phyloP scores from a whole-genome alignment of 371 early-diverging fungal genomes.

The Mucor plumbeus region DNA sequence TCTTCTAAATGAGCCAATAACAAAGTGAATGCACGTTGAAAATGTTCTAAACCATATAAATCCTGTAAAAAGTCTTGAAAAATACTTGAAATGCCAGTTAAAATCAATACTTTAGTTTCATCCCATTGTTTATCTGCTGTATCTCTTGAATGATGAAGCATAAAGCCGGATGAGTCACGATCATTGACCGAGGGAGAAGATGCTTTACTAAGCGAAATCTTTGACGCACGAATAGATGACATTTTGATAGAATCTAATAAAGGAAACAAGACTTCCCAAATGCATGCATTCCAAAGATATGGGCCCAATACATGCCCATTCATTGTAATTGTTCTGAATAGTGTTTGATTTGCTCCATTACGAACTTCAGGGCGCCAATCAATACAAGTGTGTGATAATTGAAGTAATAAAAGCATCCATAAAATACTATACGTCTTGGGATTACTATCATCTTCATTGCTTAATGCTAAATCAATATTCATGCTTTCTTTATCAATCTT shows the following conservation, averaged over 20 bases:
- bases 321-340: slow-evolving; percentile 91
- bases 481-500: slow-evolving; percentile 38
- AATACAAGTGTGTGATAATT: slow-evolving; percentile 83
- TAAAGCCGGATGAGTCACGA: slow-evolving; percentile 48
- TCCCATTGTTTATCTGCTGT: slow-evolving; percentile 94
- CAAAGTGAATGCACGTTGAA: slow-evolving; percentile 67
- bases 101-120: slow-evolving; percentile 88
- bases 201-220: slow-evolving; percentile 26
- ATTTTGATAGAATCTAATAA: slow-evolving; percentile 80
- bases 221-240: slow-evolving; percentile 53
- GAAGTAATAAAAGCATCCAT: slow-evolving; percentile 86
- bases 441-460: slow-evolving; percentile 46
- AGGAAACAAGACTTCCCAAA: slow-evolving; percentile 91
- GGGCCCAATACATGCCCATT: slow-evolving; percentile 74
- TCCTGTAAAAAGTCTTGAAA: slow-evolving; percentile 73
- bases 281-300: slow-evolving; percentile 82
- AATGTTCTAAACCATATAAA: slow-evolving; percentile 62
- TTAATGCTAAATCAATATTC: slow-evolving; percentile 43
- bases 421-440: slow-evolving; percentile 65
- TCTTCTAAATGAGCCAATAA: slow-evolving; percentile 79
- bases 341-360: slow-evolving; percentile 92
- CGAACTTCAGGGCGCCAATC: slow-evolving; percentile 93
- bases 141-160: slow-evolving; percentile 73
- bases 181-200: slow-evolving; percentile 35
- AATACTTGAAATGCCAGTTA: slow-evolving; percentile 76